Evolutionary conservation across 2,329 filamentous ascomycete genomes (phyloP), one percentile per base, ranked within the genome.

Genomic region (Fusarium incarnatum): DNA sequence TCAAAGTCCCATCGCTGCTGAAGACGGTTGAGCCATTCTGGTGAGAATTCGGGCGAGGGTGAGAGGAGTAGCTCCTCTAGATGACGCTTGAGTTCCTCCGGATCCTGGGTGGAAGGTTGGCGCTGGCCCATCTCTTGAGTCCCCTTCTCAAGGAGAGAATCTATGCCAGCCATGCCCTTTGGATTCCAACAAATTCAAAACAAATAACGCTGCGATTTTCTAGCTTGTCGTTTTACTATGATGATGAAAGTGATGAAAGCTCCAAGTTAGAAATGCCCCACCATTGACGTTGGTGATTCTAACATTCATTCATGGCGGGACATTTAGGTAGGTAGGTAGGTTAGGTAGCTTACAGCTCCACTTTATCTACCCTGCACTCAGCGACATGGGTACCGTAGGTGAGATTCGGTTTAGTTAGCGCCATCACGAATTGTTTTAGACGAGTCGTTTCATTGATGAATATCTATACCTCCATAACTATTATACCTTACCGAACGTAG

Each of bases 1-100:
- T 93, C 88, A 60, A 89, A 86, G 68, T 97, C 93, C 96, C 95
- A 99, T 76, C 87, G 84, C 85, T 95, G 93, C 81, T 99, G 96
- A 45, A 98, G 82, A 58, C 88, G 88, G 79, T 97, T 94, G 63
- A 99, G 87, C 94, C 96, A 98, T 76, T 92, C 90, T 7, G 88
- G 84, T 34, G 91, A 94, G 82, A 99, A 98, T 4, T 87, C 87
- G 8, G 89, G 86, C 3, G 93, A 93, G 1, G 96, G 95, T 4
- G 88, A 89, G 27, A 99, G 84, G 75, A 95, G 96, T 48, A 92
- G 89, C 57, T 86, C 77, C 80, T 97, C 94, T 8, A 98, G 86
- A 65, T 89, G 86, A 47, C 83, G 83, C 80, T 93, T 93, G 64
- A 95, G 83, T 32, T 86, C 85, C n/a, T 89, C 84, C 41, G 86